phyloP scores from a whole-genome alignment of 768 basidiomycete species.

The Amanita molliuscula region DNA sequence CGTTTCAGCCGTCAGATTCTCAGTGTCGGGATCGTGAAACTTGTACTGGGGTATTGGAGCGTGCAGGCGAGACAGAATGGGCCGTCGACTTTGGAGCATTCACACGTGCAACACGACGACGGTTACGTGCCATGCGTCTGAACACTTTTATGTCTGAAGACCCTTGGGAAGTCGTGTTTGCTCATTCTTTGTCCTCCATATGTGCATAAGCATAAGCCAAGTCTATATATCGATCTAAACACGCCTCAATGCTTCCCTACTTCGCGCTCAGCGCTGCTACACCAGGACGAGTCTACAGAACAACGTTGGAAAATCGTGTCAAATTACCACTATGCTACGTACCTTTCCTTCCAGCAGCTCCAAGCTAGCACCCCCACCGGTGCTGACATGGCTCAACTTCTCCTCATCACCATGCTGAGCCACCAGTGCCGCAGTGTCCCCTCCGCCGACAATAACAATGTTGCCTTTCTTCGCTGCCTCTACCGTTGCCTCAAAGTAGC shows the following conservation, averaged over 20 bases:
- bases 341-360: slow-evolving; percentile 99
- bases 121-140: slow-evolving; percentile 30
- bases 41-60: slow-evolving; percentile 19
- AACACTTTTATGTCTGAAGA: background rate
- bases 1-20: slow-evolving; percentile 14
- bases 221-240: background rate
- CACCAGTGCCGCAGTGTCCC: slow-evolving; percentile 92
- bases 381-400: slow-evolving; percentile 92
- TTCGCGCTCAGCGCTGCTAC: slow-evolving; percentile 88
- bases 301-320: slow-evolving; percentile 9
- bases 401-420: slow-evolving; percentile 81
- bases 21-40: slow-evolving; percentile 15
- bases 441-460: slow-evolving; percentile 92
- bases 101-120: slow-evolving; percentile 31
- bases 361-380: slow-evolving; percentile 88
- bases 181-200: background rate
- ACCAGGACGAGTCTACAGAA: slow-evolving; percentile 67
- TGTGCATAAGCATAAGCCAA: no score
- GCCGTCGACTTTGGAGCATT: slow-evolving; percentile 25
- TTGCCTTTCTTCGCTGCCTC: slow-evolving; percentile 81
- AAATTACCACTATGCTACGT: slow-evolving; percentile 9
- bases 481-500: slow-evolving; percentile 76
- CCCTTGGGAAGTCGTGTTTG: background rate
- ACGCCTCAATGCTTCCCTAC: slow-evolving; percentile 9
- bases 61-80: slow-evolving; percentile 10